These are phyloP conservation scores for Aphanomyces stellatus DNA, from an alignment of 352 stramenopile genomes.

Conservation along the genomic window DNA sequence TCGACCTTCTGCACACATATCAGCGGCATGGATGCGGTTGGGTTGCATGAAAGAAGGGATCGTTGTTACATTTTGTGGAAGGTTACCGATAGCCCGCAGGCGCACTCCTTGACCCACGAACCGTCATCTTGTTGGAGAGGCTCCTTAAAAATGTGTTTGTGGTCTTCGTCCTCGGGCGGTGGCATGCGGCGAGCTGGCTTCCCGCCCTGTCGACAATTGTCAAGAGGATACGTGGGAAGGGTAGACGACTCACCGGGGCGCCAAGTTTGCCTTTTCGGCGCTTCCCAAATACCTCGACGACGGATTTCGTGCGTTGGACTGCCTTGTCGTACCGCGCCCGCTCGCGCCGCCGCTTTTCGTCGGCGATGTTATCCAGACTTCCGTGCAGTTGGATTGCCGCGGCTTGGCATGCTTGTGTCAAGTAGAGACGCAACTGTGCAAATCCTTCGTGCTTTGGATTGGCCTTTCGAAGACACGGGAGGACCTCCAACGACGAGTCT, in stretches of 20 bases:
- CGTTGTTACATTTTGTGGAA: slow-evolving; percentile 9
- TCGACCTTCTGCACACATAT: background rate
- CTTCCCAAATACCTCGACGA: background rate
- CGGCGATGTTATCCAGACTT: slow-evolving; percentile 13
- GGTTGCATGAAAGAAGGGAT: background rate
- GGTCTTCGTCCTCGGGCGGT: background rate
- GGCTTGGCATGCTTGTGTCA: slow-evolving; percentile 6
- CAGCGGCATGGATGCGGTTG: background rate
- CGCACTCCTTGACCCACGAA: slow-evolving; percentile 10
- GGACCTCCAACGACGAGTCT: slow-evolving; percentile 1
- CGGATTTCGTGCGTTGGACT: slow-evolving; percentile 8
- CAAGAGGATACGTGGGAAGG: too few relatives aligned
- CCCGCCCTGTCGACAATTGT: background rate
- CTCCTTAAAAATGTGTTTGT: slow-evolving; percentile 5
- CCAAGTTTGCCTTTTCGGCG: background rate
- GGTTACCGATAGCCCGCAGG: slow-evolving; percentile 3
- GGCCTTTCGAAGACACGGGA: slow-evolving; percentile 9
- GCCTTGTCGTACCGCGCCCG: slow-evolving; percentile 7
- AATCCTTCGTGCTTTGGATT: slow-evolving; percentile 20
- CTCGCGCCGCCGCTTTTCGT: slow-evolving; percentile 6
- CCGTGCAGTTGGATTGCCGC: slow-evolving; percentile 1
- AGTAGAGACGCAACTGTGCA: slow-evolving; percentile 13
- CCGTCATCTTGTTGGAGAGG: slow-evolving; percentile 8
- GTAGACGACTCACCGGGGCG: background rate
- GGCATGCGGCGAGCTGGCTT: background rate